phyloP scores from a whole-genome alignment of 352 stramenopile species.

The Phytophthora pini region DNA sequence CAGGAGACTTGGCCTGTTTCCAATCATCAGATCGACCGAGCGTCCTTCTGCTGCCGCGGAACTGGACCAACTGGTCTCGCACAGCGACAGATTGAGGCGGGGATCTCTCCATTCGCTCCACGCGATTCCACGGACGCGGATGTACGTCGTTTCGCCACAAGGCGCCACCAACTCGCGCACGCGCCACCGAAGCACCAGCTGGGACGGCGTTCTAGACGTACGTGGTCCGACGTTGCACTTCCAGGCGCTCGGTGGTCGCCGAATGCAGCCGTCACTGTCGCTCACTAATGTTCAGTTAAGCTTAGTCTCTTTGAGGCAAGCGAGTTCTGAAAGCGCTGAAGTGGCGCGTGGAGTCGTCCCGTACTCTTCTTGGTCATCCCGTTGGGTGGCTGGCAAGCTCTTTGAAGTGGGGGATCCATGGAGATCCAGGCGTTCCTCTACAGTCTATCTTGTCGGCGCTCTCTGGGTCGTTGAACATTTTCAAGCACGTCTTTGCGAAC shows the following conservation, averaged over 20 bases:
- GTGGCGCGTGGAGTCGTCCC: conserved; percentile 12
- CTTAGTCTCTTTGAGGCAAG: too few species aligned
- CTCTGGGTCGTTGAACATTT: conserved; percentile 10
- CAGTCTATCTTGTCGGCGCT: conserved; percentile 18
- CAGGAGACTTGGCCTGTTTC: conserved; percentile 15
- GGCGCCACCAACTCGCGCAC: background rate
- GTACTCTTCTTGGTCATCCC: conserved; percentile 39
- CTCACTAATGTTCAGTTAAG: background rate
- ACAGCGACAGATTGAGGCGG: conserved; percentile 30
- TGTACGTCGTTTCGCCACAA: conserved; percentile 18
- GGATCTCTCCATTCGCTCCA: conserved; percentile 20
- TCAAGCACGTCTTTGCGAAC: conserved; percentile 6
- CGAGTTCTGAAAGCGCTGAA: background rate
- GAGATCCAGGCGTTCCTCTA: conserved; percentile 22
- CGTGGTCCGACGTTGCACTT: conserved; percentile 20
- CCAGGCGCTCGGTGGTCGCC: background rate
- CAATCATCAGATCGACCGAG: conserved; percentile 28
- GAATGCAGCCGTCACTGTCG: background rate
- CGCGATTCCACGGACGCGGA: conserved; percentile 23
- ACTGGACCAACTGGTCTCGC: conserved; percentile 10
- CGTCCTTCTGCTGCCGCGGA: conserved; percentile 29
- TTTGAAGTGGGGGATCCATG: conserved; percentile 14
- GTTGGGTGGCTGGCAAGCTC: background rate
- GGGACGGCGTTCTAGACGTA: conserved; percentile 6
- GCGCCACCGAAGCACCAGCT: conserved; percentile 18